Evolutionary conservation across 139 green algal genomes (phyloP).

Genomic region (Haematococcus sp.): DNA sequence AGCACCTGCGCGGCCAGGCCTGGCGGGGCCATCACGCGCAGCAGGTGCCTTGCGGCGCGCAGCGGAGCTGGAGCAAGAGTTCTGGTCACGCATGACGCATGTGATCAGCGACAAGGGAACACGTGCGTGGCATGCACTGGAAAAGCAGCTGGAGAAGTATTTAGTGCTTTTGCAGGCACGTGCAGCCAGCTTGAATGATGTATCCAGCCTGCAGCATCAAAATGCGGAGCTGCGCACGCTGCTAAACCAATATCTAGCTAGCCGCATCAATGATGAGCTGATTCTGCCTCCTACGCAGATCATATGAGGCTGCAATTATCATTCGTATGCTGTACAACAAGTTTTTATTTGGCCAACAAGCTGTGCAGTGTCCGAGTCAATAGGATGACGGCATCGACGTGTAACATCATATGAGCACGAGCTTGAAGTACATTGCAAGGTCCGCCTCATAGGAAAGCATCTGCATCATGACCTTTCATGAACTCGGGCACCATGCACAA

Average conservation of each 20-base stretch:
- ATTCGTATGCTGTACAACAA: neutral
- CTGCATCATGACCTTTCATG: too few species aligned
- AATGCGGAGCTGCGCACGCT: slow-evolving; percentile 75
- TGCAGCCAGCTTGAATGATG: slow-evolving; percentile 33
- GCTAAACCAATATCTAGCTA: slow-evolving; percentile 74
- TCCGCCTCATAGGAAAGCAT: too few species aligned
- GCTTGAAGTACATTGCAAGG: too few species aligned
- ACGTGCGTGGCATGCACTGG: slow-evolving; percentile 66
- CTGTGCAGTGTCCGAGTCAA: too few species aligned
- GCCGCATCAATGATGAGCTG: slow-evolving; percentile 71
- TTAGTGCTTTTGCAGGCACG: slow-evolving; percentile 53
- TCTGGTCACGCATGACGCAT: slow-evolving; percentile 50
- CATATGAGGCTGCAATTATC: slow-evolving; percentile 22
- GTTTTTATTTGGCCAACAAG: too few species aligned
- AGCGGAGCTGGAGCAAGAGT: slow-evolving; percentile 43
- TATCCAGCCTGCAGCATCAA: slow-evolving; percentile 63
- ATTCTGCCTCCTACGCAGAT: slow-evolving; percentile 65
- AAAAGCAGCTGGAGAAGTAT: slow-evolving; percentile 70
- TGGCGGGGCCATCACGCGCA: slow-evolving; percentile 19
- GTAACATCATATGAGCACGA: too few species aligned
- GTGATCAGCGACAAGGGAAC: slow-evolving; percentile 49
- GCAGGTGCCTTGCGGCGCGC: slow-evolving; percentile 22
- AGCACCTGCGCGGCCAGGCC: slow-evolving; percentile 23
- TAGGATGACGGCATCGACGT: too few species aligned
- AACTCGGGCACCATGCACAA: neutral